phyloP scores from a whole-genome alignment of 2,329 filamentous ascomycete species.

The Colletotrichum sp. region DNA sequence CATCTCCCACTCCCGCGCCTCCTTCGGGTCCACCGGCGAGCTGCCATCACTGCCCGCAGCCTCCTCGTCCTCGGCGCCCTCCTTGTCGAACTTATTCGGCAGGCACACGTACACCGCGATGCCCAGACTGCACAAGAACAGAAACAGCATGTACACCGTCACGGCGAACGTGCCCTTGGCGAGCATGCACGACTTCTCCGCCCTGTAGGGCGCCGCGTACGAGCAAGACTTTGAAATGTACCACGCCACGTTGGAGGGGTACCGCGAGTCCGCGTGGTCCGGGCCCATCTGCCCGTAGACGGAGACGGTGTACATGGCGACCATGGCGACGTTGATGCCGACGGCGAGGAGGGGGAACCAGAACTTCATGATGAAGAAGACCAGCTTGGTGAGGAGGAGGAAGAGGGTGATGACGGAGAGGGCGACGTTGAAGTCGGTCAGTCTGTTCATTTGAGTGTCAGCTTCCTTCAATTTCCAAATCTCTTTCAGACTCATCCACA shows the following conservation, averaged over 20 bases:
- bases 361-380: conserved; percentile 72
- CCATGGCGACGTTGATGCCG: conserved; percentile 60
- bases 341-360: conserved; percentile 71
- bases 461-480: not conserved
- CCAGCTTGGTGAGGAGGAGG: conserved; percentile 73
- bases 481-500: not conserved
- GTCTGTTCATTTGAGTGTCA: conserved; percentile 46
- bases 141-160: conserved; percentile 67
- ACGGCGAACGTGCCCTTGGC: conserved; percentile 72
- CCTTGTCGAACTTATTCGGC: conserved; percentile 60
- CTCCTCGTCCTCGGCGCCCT: conserved; percentile 43
- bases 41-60: conserved; percentile 31
- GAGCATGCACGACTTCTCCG: conserved; percentile 66
- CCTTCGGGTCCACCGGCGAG: conserved; percentile 32
- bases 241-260: conserved; percentile 71
- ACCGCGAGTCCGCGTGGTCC: conserved; percentile 70
- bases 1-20: conserved; percentile 63
- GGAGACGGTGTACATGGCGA: conserved; percentile 68
- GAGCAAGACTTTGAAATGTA: conserved; percentile 75
- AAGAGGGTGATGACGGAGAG: conserved; percentile 80
- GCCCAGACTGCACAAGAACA: conserved; percentile 65
- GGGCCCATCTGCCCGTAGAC: conserved; percentile 75
- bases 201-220: conserved; percentile 58
- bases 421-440: conserved; percentile 78
- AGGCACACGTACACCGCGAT: conserved; percentile 64